Percentiles rank a stretch among this genome's conserved stretches.
Conservation (phyloP, 129 eudicot genomes). For the Lonicera japonica region DNA sequence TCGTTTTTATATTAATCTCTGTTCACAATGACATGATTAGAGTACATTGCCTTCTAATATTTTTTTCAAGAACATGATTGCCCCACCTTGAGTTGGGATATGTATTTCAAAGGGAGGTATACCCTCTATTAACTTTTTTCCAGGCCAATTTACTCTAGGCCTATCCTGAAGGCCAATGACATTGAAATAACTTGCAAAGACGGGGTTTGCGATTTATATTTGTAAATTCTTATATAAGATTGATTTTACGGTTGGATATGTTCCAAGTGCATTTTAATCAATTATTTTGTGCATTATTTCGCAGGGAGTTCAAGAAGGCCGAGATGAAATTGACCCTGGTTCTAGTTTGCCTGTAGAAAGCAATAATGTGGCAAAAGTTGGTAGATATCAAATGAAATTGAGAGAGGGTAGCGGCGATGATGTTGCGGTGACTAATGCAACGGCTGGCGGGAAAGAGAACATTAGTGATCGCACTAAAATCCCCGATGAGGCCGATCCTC, state of each 20-base stretch:
- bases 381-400: neutral
- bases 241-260: neutral
- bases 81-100: slow-evolving; percentile 21
- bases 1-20: neutral
- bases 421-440: slow-evolving; percentile 1
- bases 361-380: slow-evolving; percentile 18
- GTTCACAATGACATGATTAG: slow-evolving; percentile 12
- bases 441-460: neutral
- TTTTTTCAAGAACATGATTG: slow-evolving; percentile 29
- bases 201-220: slow-evolving; percentile 35
- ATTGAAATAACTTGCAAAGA: slow-evolving; percentile 76
- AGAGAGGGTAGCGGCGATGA: neutral
- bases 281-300: slow-evolving; percentile 13
- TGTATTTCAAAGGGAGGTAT: no score
- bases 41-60: slow-evolving; percentile 23
- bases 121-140: no score
- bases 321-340: slow-evolving; percentile 10
- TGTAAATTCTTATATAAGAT: neutral
- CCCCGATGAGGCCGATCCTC: slow-evolving; percentile 15
- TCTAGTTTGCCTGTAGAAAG: slow-evolving; percentile 6
- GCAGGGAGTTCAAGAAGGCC: slow-evolving; percentile 36
- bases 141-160: slow-evolving; percentile 30
- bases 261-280: neutral
- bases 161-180: slow-evolving; percentile 65
- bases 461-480: slow-evolving; percentile 12